Conservation (phyloP, 805 yeast species). For the Wickerhamiella musiphila region DNA sequence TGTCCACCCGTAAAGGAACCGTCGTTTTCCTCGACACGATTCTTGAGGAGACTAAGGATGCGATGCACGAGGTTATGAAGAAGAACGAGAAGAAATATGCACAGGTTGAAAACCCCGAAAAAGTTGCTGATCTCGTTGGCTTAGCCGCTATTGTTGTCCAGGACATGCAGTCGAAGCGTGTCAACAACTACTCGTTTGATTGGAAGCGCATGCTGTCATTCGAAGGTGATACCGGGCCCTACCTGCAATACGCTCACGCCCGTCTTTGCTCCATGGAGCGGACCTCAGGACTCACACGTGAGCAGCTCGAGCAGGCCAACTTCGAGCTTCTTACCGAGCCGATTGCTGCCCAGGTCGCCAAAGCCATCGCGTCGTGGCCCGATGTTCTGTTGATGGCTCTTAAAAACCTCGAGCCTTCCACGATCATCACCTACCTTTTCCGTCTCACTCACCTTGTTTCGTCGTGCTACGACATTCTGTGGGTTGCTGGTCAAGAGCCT, state of each 20-base stretch:
- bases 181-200: constrained; percentile 88
- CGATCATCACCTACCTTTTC: constrained; percentile 86
- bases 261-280: constrained; percentile 90
- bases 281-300: constrained; percentile 32
- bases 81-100: constrained; percentile 79
- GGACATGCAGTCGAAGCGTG: constrained; percentile 95
- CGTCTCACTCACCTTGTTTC: constrained; percentile 85
- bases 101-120: constrained; percentile 85
- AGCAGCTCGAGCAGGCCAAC: constrained; percentile 29
- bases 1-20: constrained; percentile 96
- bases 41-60: constrained; percentile 77
- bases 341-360: constrained; percentile 49
- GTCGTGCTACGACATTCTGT: constrained; percentile 83
- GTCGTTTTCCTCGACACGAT: constrained; percentile 95
- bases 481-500: constrained; percentile 92
- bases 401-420: constrained; percentile 79
- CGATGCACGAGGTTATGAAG: constrained; percentile 94
- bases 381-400: constrained; percentile 71
- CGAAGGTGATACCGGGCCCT: constrained; percentile 99
- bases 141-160: constrained; percentile 97
- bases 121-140: constrained; percentile 89
- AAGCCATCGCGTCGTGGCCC: constrained; percentile 78
- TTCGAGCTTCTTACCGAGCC: constrained; percentile 49
- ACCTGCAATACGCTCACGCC: constrained; percentile 95
- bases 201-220: constrained; percentile 98